Evolutionary conservation across 2,329 filamentous ascomycete genomes (phyloP).

Genomic region (Hypoxylon sp.): DNA sequence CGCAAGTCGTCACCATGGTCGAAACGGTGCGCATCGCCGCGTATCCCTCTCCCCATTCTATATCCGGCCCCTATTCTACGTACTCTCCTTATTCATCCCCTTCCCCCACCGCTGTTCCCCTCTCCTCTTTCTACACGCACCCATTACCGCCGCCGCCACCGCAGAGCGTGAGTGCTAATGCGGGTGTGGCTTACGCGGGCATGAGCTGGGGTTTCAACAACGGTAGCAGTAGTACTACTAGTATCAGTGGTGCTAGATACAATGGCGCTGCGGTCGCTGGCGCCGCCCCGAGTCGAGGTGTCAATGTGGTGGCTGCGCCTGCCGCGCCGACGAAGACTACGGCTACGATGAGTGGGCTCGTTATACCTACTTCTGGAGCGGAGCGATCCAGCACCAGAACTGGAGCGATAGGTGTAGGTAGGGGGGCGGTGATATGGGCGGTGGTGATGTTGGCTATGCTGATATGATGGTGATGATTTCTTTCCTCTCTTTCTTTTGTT

Average conservation of each 20-base stretch:
- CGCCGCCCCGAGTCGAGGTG: conserved; percentile 2
- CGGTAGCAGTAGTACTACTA: conserved; percentile 8
- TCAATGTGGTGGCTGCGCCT: background rate
- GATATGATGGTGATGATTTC: conserved; percentile 2
- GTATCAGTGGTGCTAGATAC: background rate
- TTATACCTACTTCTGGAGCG: conserved; percentile 13
- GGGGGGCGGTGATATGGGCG: background rate
- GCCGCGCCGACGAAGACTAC: conserved; percentile 8
- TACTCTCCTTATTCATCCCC: background rate
- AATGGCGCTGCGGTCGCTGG: background rate
- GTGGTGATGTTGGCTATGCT: conserved; percentile 6
- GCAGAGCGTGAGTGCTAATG: conserved; percentile 3
- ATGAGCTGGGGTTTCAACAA: conserved; percentile 35
- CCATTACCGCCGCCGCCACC: conserved; percentile 2
- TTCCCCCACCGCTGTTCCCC: conserved; percentile 4
- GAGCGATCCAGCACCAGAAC: background rate
- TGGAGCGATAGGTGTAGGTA: background rate
- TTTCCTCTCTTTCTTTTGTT: background rate
- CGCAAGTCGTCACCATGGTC: conserved; percentile 40
- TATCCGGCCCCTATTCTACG: background rate
- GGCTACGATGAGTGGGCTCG: conserved; percentile 10
- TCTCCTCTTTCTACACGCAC: conserved; percentile 9
- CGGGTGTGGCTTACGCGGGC: conserved; percentile 13
- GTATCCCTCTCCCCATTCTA: background rate
- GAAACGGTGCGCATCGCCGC: conserved; percentile 38